Conservation (phyloP, 768 basidiomycete species). For the Amanita pallidorosea region DNA sequence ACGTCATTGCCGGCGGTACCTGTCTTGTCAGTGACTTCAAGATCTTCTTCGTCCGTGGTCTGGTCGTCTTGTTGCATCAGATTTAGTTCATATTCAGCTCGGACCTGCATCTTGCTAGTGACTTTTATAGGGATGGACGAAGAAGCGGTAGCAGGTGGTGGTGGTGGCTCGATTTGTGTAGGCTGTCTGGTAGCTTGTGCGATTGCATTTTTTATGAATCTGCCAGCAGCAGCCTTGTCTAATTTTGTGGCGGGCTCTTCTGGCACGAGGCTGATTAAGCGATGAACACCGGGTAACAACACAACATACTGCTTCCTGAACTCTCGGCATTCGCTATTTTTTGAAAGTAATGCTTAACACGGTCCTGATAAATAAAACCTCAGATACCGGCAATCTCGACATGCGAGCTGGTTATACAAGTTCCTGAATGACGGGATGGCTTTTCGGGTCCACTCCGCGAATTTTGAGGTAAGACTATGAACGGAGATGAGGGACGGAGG, state of each 20-base stretch:
- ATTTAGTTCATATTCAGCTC: conserved; percentile 51
- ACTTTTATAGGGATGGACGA: conserved; percentile 38
- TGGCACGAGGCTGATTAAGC: conserved; percentile 11
- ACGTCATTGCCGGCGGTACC: neutral
- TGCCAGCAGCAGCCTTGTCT: conserved; percentile 69
- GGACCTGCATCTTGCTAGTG: conserved; percentile 66
- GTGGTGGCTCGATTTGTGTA: neutral
- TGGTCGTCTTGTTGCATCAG: conserved; percentile 38
- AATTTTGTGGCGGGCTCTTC: conserved; percentile 34
- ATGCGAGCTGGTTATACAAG: conserved; percentile 29
- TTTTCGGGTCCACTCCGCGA: conserved; percentile 68
- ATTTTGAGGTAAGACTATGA: conserved; percentile 73
- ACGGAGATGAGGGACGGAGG: conserved; percentile 3
- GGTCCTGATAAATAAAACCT: conserved; percentile 34
- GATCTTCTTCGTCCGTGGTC: conserved; percentile 18
- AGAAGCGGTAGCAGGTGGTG: neutral
- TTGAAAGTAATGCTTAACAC: conserved; percentile 71
- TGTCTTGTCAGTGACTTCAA: neutral
- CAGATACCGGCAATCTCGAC: neutral
- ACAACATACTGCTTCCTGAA: conserved; percentile 40
- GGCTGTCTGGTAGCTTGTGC: conserved; percentile 36
- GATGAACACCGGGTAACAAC: neutral
- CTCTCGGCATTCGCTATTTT: conserved; percentile 74
- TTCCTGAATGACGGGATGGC: conserved; percentile 68
- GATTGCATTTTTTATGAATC: conserved; percentile 82